A percentile compares a stretch with the other conserved stretches of the same genome.
phyloP scores from a whole-genome alignment of 1,284 basidiomycete genomes.

The Puccinia hordei region DNA sequence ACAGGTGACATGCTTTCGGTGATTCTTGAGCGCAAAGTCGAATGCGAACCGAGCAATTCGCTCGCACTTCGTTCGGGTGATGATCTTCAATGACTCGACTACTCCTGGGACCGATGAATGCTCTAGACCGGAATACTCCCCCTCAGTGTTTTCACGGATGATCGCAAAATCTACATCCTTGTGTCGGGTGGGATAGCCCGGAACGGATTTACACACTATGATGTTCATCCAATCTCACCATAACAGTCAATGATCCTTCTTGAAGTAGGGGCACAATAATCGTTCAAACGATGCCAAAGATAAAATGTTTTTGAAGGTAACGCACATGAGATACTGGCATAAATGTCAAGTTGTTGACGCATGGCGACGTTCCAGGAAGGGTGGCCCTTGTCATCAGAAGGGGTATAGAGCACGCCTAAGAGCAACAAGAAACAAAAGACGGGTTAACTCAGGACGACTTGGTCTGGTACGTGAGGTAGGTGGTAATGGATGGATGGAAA shows the following conservation, averaged over 20 bases:
- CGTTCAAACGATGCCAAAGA: no score
- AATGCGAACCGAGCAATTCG: constrained; percentile 97
- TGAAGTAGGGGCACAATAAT: neutral
- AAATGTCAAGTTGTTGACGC: constrained; percentile 98
- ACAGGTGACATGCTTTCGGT: constrained; percentile 97
- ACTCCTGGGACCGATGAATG: constrained; percentile 98
- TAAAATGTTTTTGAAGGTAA: neutral
- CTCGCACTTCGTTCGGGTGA: constrained; percentile 91
- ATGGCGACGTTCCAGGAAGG: constrained; percentile 99
- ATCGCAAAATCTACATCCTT: constrained; percentile 96
- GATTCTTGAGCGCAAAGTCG: constrained; percentile 98
- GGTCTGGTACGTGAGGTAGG: neutral
- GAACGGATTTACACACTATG: constrained; percentile 92
- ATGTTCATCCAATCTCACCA: constrained; percentile 63
- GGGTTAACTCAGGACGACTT: neutral
- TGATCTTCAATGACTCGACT: constrained; percentile 97
- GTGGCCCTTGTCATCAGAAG: constrained; percentile 92
- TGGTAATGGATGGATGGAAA: neutral
- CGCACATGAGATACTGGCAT: constrained; percentile 69
- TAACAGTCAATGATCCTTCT: neutral
- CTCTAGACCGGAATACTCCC: constrained; percentile 98
- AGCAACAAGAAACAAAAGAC: neutral
- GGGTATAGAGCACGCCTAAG: constrained; percentile 94
- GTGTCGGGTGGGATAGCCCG: constrained; percentile 96
- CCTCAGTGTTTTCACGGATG: constrained; percentile 99